Percentiles rank a stretch among this genome's conserved stretches.
Conservation (phyloP, 352 stramenopile genomes). For the Pythium monospermum region DNA sequence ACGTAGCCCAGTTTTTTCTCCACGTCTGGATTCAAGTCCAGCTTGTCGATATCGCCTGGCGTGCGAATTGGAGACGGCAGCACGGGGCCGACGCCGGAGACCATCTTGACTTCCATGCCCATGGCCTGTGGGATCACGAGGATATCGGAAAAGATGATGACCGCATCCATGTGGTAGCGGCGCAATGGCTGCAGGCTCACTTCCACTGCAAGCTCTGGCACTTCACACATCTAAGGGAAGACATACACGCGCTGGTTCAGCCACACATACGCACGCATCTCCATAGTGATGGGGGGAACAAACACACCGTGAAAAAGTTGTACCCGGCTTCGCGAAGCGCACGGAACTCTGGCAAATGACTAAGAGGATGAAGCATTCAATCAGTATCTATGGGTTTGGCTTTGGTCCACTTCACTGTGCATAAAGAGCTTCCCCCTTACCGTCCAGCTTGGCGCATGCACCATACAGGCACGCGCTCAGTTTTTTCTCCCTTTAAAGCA, state of each 20-base stretch:
- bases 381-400: too few species aligned
- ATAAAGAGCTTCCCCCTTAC: conserved; percentile 41
- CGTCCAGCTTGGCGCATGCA: conserved; percentile 97
- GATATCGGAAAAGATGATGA: conserved; percentile 99
- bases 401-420: too few species aligned
- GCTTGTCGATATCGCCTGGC: conserved; percentile 87
- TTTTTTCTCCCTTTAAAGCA: conserved; percentile 80
- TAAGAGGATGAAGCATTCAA: conserved; percentile 14
- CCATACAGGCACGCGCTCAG: conserved; percentile 93
- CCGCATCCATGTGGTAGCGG: conserved; percentile 92
- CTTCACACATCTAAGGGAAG: conserved; percentile 64
- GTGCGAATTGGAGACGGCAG: conserved; percentile 66
- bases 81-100: conserved; percentile 90
- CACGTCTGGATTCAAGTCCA: conserved; percentile 88
- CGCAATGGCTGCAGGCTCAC: conserved; percentile 96
- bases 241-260: too few species aligned
- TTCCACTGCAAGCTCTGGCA: conserved; percentile 89
- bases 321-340: conserved; percentile 78
- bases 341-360: conserved; percentile 85
- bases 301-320: conserved; percentile 85
- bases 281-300: too few species aligned
- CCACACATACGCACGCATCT: too few species aligned
- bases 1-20: conserved; percentile 94
- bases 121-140: conserved; percentile 97
- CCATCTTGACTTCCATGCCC: conserved; percentile 96